Evolutionary conservation across 2,329 filamentous ascomycete genomes (phyloP).

Genomic region (Alternaria sp.): DNA sequence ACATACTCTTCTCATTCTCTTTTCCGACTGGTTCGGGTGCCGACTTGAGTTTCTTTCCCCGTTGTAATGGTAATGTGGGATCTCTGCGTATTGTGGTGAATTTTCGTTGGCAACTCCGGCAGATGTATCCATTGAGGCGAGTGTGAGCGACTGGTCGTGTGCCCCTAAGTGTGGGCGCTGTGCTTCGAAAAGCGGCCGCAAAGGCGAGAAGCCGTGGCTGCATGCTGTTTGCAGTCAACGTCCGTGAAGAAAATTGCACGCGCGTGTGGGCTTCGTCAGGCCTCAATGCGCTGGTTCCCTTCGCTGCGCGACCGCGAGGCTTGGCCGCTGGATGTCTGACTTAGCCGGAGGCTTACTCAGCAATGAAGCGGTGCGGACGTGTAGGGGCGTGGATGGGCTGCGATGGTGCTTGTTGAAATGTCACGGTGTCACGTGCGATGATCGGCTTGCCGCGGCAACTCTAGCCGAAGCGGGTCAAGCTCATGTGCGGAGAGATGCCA

Average conservation of each 20-base stretch:
- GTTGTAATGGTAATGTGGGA: slow-evolving; percentile 23
- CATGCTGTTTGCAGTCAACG: slow-evolving; percentile 27
- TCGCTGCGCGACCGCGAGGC: background rate
- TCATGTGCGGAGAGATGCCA: background rate
- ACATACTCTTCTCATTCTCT: slow-evolving; percentile 31
- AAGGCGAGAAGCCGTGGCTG: slow-evolving; percentile 31
- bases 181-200: slow-evolving; percentile 25
- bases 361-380: background rate
- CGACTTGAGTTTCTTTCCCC: slow-evolving; percentile 18
- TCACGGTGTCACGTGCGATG: slow-evolving; percentile 24
- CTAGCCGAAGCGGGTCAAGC: background rate
- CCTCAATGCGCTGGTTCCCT: background rate
- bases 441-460: background rate
- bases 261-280: background rate
- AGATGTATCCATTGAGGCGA: slow-evolving; percentile 28
- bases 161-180: slow-evolving; percentile 11
- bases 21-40: slow-evolving; percentile 27
- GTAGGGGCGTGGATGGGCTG: background rate
- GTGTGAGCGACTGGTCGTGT: background rate
- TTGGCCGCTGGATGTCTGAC: background rate
- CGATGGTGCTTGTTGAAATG: background rate
- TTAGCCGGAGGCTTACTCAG: background rate
- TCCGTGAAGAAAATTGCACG: background rate
- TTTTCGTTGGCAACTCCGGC: slow-evolving; percentile 36
- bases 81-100: slow-evolving; percentile 32